phyloP scores from a whole-genome alignment of 768 basidiomycete genomes.

The Podaxis sp. region DNA sequence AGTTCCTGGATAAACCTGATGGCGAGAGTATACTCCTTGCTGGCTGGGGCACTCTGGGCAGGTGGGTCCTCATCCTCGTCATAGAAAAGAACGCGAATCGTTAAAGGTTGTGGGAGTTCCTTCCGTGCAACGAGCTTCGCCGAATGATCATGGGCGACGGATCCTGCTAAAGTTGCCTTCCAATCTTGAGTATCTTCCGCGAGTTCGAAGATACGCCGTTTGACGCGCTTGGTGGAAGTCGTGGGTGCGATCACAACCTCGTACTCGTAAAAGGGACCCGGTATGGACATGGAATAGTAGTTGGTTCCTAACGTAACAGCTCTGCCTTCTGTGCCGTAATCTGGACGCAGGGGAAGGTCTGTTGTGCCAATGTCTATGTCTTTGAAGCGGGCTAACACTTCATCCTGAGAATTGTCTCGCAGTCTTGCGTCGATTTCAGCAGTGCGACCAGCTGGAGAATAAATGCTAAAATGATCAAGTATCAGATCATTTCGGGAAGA shows the following conservation, averaged over 20 bases:
- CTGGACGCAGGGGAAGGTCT: slow-evolving; percentile 55
- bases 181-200: slow-evolving; percentile 53
- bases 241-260: slow-evolving; percentile 50
- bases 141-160: slow-evolving; percentile 53
- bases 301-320: slow-evolving; percentile 56
- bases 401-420: slow-evolving; percentile 34
- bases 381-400: slow-evolving; percentile 34
- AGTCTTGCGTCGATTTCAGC: slow-evolving; percentile 41
- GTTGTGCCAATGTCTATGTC: slow-evolving; percentile 25
- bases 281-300: slow-evolving; percentile 57
- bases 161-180: slow-evolving; percentile 35
- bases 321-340: slow-evolving; percentile 48
- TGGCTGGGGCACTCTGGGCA: slow-evolving; percentile 23
- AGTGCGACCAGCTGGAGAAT: slow-evolving; percentile 26
- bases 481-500: background rate
- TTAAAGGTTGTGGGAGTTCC: slow-evolving; percentile 40
- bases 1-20: slow-evolving; percentile 40
- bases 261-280: slow-evolving; percentile 55
- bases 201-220: slow-evolving; percentile 57
- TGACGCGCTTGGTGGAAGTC: slow-evolving; percentile 47
- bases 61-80: slow-evolving; percentile 49
- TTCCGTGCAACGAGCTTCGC: slow-evolving; percentile 46
- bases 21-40: slow-evolving; percentile 44
- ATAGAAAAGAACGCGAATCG: slow-evolving; percentile 39
- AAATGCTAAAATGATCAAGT: slow-evolving; percentile 22